phyloP scores from a whole-genome alignment of 768 basidiomycete genomes.

The button mushroom (Agaricus bisporus) region DNA sequence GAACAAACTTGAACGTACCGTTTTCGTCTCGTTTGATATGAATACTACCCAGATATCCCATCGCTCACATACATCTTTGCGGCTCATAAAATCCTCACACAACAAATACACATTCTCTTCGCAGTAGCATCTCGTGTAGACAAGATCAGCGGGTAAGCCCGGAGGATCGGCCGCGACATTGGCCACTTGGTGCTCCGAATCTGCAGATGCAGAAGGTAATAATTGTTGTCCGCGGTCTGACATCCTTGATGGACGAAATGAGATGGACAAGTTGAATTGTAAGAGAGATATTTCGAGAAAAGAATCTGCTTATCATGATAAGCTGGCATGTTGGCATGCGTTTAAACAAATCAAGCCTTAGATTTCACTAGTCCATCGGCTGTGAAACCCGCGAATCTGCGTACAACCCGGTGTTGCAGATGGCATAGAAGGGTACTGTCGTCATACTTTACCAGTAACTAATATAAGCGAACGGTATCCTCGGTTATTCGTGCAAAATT shows the following conservation, averaged over 20 bases:
- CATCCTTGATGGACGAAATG: not conserved
- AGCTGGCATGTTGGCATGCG: too few species aligned
- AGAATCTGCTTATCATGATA: too few species aligned
- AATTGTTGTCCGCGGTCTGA: not conserved
- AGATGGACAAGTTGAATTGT: not conserved
- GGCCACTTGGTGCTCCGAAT: not conserved
- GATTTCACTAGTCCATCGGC: too few species aligned
- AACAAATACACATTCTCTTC: slow-evolving; percentile 73
- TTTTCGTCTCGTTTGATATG: slow-evolving; percentile 57
- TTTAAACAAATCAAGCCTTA: too few species aligned
- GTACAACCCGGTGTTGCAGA: too few species aligned
- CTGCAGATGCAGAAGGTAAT: not conserved
- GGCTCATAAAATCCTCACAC: slow-evolving; percentile 32
- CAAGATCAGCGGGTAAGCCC: slow-evolving; percentile 27
- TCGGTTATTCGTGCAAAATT: too few species aligned
- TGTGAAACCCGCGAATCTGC: too few species aligned
- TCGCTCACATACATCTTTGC: slow-evolving; percentile 17
- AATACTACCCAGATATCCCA: slow-evolving; percentile 57
- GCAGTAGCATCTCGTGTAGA: slow-evolving; percentile 60
- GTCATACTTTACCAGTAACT: too few species aligned
- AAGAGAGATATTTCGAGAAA: too few species aligned
- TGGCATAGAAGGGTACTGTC: too few species aligned
- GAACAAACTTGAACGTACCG: slow-evolving; percentile 30
- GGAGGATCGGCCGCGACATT: not conserved
- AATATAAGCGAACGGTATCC: too few species aligned